phyloP scores from a whole-genome alignment of 305 asterid genomes.

The Solanum hybrid region DNA sequence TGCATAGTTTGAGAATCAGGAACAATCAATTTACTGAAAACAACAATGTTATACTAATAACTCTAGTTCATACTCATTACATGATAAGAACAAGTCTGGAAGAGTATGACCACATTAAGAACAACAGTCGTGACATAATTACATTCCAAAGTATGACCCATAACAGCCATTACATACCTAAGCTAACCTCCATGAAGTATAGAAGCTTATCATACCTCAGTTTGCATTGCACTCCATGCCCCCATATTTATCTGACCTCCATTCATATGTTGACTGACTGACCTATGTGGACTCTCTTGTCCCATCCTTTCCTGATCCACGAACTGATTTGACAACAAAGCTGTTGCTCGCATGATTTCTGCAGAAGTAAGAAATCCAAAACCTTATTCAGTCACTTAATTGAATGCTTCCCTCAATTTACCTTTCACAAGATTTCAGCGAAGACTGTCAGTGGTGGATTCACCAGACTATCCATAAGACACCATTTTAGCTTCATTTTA shows the following conservation, averaged over 20 bases:
- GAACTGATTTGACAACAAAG: slow-evolving; percentile 34
- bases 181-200: neutral
- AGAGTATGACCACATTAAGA: neutral
- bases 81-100: neutral
- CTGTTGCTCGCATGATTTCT: slow-evolving; percentile 54
- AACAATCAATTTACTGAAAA: neutral
- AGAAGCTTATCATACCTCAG: slow-evolving; percentile 32
- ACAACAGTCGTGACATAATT: neutral
- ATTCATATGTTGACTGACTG: slow-evolving; percentile 41
- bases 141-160: neutral
- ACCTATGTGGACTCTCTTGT: slow-evolving; percentile 35
- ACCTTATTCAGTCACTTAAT: neutral
- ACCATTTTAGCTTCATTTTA: neutral
- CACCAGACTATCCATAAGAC: neutral
- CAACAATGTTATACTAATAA: neutral
- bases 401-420: neutral
- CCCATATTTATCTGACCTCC: slow-evolving; percentile 41
- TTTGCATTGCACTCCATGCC: slow-evolving; percentile 55
- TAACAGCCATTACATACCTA: neutral
- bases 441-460: neutral
- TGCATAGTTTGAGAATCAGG: neutral
- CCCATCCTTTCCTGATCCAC: slow-evolving; percentile 52
- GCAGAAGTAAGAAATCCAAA: slow-evolving; percentile 11
- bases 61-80: neutral
- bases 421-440: neutral